Evolutionary conservation across 805 yeast species (phyloP).

Genomic region (Yueomyces sinensis): DNA sequence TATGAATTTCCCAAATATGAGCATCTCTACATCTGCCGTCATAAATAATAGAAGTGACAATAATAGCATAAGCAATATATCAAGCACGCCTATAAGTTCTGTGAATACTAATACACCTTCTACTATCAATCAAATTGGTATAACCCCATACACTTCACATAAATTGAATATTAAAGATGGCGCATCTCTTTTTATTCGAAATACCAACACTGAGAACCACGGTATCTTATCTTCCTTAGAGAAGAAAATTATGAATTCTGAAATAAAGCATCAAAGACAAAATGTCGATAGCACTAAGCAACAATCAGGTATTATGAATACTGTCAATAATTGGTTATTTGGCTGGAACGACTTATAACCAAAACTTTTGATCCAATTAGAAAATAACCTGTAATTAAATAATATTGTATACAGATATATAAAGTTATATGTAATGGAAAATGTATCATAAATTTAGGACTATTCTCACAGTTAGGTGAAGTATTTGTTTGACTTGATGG

Average conservation of each 20-base stretch:
- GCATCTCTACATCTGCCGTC: background rate
- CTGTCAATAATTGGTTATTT: constrained; percentile 35
- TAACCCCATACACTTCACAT: constrained; percentile 10
- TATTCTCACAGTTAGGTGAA: too few relatives aligned
- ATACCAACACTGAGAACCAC: constrained; percentile 11
- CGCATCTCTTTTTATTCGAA: constrained; percentile 26
- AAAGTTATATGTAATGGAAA: too few relatives aligned
- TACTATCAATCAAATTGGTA: background rate
- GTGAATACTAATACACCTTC: background rate
- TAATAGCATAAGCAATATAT: background rate
- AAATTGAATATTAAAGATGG: constrained; percentile 31
- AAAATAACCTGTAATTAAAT: too few relatives aligned
- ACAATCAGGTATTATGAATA: constrained; percentile 13
- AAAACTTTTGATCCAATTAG: too few relatives aligned
- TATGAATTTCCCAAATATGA: background rate
- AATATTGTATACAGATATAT: too few relatives aligned
- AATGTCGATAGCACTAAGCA: background rate
- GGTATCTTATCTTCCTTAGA: constrained; percentile 19
- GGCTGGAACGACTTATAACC: constrained; percentile 42
- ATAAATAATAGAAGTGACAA: background rate
- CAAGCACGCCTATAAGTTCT: background rate
- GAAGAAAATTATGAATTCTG: constrained; percentile 10
- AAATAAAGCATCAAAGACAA: constrained; percentile 1
- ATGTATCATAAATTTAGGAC: too few relatives aligned
- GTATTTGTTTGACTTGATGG: too few relatives aligned